A percentile compares a stretch with the other conserved stretches of the same genome.
These are phyloP conservation scores for Artomyces pyxidatus DNA, from an alignment of 768 basidiomycete species.

Conservation along the genomic window DNA sequence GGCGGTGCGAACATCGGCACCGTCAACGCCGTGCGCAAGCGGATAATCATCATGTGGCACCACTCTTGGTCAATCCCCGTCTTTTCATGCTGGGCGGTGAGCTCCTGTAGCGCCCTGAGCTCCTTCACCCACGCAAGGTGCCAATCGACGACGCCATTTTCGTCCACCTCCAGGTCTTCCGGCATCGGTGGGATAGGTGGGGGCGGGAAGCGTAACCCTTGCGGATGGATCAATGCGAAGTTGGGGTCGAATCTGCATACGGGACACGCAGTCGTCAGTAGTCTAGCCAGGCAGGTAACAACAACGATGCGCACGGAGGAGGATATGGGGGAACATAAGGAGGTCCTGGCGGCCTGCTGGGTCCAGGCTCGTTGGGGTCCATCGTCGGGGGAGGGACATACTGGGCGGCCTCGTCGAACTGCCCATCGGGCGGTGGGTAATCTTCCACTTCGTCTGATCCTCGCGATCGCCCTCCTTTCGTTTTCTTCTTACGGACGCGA, in stretches of 20 bases:
- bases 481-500: constrained; percentile 81
- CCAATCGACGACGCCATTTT: constrained; percentile 78
- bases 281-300: too few relatives aligned
- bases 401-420: constrained; percentile 50
- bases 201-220: constrained; percentile 59
- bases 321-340: too few relatives aligned
- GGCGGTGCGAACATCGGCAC: constrained; percentile 26
- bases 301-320: too few relatives aligned
- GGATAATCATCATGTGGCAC: constrained; percentile 79
- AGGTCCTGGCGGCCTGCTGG: constrained; percentile 54
- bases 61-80: constrained; percentile 74
- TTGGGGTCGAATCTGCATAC: constrained; percentile 60
- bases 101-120: constrained; percentile 61
- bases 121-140: constrained; percentile 75
- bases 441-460: constrained; percentile 41
- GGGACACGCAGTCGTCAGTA: too few relatives aligned
- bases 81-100: constrained; percentile 80
- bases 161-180: constrained; percentile 64
- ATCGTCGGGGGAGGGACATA: constrained; percentile 48
- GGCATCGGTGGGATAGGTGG: constrained; percentile 50
- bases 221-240: constrained; percentile 45
- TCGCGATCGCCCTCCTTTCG: constrained; percentile 49
- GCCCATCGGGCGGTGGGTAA: constrained; percentile 46
- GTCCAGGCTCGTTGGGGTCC: constrained; percentile 51
- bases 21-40: constrained; percentile 69